phyloP scores from a whole-genome alignment of 805 yeast species.

The Myxozyma vanderwaltii region DNA sequence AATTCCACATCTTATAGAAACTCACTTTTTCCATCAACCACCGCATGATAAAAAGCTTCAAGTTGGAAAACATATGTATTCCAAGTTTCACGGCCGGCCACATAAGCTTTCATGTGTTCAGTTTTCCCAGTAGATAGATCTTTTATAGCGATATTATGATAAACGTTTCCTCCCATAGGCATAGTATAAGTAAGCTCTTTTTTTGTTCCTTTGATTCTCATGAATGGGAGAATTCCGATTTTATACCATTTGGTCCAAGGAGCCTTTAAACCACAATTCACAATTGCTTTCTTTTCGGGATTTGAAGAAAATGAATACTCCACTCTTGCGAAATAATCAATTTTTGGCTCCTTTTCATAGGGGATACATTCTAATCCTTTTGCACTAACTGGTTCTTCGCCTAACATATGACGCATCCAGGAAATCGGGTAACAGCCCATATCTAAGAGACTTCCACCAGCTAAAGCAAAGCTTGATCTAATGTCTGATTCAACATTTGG shows the following conservation, averaged over 20 bases:
- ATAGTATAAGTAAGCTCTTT: conserved; percentile 12
- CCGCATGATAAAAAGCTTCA: conserved; percentile 22
- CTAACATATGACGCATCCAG: conserved; percentile 26
- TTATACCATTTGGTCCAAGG: conserved; percentile 11
- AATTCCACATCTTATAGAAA: neutral
- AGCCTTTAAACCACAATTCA: conserved; percentile 15
- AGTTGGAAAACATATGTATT: conserved; percentile 28
- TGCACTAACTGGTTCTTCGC: conserved; percentile 24
- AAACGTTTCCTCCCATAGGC: conserved; percentile 22
- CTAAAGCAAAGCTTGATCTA: conserved; percentile 15
- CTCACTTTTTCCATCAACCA: conserved; percentile 14
- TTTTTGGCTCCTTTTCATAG: conserved; percentile 9
- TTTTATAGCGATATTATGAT: conserved; percentile 22
- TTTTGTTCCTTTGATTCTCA: conserved; percentile 24
- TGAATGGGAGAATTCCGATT: conserved; percentile 18
- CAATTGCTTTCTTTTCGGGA: conserved; percentile 7
- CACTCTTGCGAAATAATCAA: conserved; percentile 16
- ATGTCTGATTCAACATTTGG: conserved; percentile 5
- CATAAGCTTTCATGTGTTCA: conserved; percentile 2
- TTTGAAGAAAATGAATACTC: conserved; percentile 19
- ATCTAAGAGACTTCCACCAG: conserved; percentile 31
- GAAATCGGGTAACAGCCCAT: conserved; percentile 33
- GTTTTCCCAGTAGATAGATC: conserved; percentile 20
- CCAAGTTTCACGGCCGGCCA: conserved; percentile 25
- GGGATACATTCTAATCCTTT: neutral